Percentiles rank a stretch among this genome's conserved stretches.
Conservation (phyloP, 768 basidiomycete genomes). For the Hygrophorus pudorinus region DNA sequence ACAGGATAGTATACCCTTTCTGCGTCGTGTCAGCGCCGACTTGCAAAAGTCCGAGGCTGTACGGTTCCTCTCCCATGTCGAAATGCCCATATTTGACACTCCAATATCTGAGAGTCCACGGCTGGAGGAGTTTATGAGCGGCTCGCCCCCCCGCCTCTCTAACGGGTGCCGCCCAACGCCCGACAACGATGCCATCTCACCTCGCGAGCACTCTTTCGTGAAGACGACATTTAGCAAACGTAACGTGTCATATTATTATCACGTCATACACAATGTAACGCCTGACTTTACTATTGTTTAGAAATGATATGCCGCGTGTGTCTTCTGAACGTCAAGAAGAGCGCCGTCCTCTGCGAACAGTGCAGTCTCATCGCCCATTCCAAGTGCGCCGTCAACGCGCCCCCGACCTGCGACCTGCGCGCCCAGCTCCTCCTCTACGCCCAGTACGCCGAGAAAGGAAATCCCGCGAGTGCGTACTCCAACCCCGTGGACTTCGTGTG, state of each 20-base stretch:
- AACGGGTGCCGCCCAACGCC: constrained; percentile 14
- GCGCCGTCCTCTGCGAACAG: constrained; percentile 77
- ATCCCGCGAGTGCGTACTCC: constrained; percentile 40
- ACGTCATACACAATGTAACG: too few relatives aligned
- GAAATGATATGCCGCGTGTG: constrained; percentile 87
- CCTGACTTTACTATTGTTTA: constrained; percentile 29
- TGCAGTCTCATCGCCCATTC: constrained; percentile 86
- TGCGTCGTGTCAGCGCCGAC: constrained; percentile 85
- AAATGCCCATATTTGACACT: constrained; percentile 25
- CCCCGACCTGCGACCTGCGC: constrained; percentile 74
- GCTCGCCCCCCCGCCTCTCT: constrained; percentile 28
- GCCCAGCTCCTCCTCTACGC: constrained; percentile 72
- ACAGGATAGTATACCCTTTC: constrained; percentile 92
- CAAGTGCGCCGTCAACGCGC: constrained; percentile 63
- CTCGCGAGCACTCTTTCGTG: constrained; percentile 74
- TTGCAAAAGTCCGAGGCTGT: constrained; percentile 61
- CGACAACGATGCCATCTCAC: constrained; percentile 42
- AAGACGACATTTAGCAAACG: constrained; percentile 91
- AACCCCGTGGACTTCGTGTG: constrained; percentile 39
- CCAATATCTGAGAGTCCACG: constrained; percentile 28
- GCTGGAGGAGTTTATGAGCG: constrained; percentile 24
- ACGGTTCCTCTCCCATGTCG: constrained; percentile 41
- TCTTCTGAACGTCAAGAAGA: constrained; percentile 69
- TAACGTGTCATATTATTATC: constrained; percentile 44
- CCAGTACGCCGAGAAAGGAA: constrained; percentile 65